These are phyloP conservation scores for Cordia subcordata DNA, from an alignment of 257 asterid species.

Conservation along the genomic window DNA sequence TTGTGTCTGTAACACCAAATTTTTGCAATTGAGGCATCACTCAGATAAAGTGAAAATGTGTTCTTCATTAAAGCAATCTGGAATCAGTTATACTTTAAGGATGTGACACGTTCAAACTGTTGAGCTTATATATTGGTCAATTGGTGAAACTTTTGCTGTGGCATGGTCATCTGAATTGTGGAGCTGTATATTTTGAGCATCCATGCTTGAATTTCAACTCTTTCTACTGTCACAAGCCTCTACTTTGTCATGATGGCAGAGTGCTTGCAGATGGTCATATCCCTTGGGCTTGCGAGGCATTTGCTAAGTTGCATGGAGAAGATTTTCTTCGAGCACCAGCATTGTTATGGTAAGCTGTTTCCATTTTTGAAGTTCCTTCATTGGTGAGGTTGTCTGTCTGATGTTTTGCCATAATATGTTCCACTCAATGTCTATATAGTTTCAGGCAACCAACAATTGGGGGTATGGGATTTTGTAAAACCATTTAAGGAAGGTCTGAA, in stretches of 20 bases:
- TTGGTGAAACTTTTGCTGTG: too few relatives aligned
- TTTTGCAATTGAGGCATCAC: too few relatives aligned
- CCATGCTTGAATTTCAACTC: background rate
- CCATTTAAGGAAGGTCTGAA: too few relatives aligned
- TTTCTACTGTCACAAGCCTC: background rate
- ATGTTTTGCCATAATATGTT: background rate
- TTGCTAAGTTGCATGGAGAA: slow-evolving; percentile 64
- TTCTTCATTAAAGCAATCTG: too few relatives aligned
- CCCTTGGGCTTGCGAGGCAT: slow-evolving; percentile 99
- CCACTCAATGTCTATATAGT: background rate
- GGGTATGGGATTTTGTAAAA: background rate
- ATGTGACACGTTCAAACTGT: background rate
- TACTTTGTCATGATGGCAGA: slow-evolving; percentile 41
- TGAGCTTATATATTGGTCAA: background rate
- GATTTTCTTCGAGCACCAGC: slow-evolving; percentile 61
- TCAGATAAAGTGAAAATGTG: too few relatives aligned
- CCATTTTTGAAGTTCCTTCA: background rate
- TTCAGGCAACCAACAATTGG: background rate
- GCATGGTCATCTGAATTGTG: too few relatives aligned
- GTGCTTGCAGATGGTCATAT: slow-evolving; percentile 97
- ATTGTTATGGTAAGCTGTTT: slow-evolving; percentile 55
- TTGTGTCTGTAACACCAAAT: too few relatives aligned
- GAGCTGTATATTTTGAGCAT: background rate
- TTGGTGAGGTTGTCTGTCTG: background rate
- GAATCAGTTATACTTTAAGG: too few relatives aligned